These are phyloP conservation scores for Plenodomus tracheiphilus DNA, from an alignment of 2,329 filamentous ascomycete species.

Conservation along the genomic window DNA sequence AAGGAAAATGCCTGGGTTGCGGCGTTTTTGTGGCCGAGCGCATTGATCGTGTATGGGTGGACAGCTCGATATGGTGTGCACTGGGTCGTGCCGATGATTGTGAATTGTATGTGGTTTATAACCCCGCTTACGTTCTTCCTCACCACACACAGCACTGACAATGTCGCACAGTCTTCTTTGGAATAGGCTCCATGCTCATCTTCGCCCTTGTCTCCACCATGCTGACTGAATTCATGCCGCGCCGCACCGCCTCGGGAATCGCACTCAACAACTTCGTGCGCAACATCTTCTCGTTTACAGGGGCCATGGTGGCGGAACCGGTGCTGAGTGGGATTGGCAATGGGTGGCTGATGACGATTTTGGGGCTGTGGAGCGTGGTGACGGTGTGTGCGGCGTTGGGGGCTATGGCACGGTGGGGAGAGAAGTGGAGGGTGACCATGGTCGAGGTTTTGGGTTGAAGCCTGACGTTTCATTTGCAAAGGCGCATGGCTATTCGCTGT, in stretches of 20 bases:
- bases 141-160: neutral
- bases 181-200: constrained; percentile 45
- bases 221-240: constrained; percentile 48
- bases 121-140: neutral
- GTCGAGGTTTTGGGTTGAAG: too few species aligned
- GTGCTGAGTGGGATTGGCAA: constrained; percentile 42
- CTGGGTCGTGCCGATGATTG: constrained; percentile 43
- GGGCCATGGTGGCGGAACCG: constrained; percentile 42
- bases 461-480: too few species aligned
- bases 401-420: constrained; percentile 62
- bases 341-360: constrained; percentile 46
- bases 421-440: constrained; percentile 69
- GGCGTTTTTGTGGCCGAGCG: constrained; percentile 39
- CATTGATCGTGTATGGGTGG: constrained; percentile 46
- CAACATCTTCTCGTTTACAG: constrained; percentile 44
- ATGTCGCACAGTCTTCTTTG: constrained; percentile 38
- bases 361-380: constrained; percentile 55
- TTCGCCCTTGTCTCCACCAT: constrained; percentile 45
- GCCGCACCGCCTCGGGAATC: constrained; percentile 40
- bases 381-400: constrained; percentile 56
- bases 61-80: constrained; percentile 34
- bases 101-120: constrained; percentile 25
- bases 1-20: constrained; percentile 47
- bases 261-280: constrained; percentile 47
- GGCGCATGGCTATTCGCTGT: too few species aligned